Base-by-base conservation (phyloP, 306 rosid species). In the Dalbergia cultrata region DNA sequence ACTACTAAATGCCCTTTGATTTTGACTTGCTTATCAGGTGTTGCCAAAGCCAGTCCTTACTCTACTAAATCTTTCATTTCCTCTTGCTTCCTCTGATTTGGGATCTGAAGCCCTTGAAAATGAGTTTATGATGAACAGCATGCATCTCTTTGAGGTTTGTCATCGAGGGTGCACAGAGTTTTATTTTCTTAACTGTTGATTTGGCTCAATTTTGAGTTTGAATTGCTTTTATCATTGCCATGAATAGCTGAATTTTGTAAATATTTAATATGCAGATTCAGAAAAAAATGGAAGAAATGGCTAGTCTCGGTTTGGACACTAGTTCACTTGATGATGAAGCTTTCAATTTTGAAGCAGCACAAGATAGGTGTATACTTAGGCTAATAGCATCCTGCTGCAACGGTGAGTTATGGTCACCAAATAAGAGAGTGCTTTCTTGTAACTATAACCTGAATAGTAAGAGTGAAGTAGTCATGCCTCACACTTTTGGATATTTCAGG, bases 381-480 rank as follows among this genome's bases (percentile, higher is more conserved):
- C 97, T 95, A 53, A 95, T 93, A 70, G 99, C 91, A 33, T 91
- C 99, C 52, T 95, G 99, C 91, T 93, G 99, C 85, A 88, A 90
- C 61, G 93, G 99, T 95, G 79, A 81, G 90, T 82, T 43, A 43
- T 43, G 47, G 11, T 67, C 41, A 47, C 75, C 6, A 16, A 10
- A 22, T 9, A 10, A 41, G 61, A 66, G 54, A 49, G 41, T 18
- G 5, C 19, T 49, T 18, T 8, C 37, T 52, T 34, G 19, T 53
- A 34, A 45, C 62, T 19, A 44, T 50, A 66, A 68, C 77, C 71
- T 82, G 11, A 72, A 70, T 79, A 71, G 69, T 76, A 22, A 21
- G 37, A 43, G 45, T 9, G 82, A 50, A 73, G 63, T 13, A 47
- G 35, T 43, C 76, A 21, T 34, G 52, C 66, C n/a, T 68, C 43